These are phyloP conservation scores for Eucalyptus sp. DNA, from an alignment of 345 rosid genomes.

Conservation along the genomic window DNA sequence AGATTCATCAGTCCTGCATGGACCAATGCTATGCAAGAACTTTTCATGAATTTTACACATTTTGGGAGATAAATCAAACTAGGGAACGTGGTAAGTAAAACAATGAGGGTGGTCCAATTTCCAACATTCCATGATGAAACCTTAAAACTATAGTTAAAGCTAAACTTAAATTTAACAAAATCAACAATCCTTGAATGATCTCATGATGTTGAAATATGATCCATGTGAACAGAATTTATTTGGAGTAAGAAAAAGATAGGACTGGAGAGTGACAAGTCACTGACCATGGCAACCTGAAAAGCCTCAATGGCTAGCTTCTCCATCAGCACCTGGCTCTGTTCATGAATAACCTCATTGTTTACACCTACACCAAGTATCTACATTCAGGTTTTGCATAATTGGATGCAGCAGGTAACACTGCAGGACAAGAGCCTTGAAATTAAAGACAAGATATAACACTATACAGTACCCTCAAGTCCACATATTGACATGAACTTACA, in stretches of 20 bases:
- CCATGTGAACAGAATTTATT: background rate
- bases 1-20: background rate
- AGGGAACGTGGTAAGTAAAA: background rate
- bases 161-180: background rate
- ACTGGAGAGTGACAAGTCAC: background rate
- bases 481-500: background rate
- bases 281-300: conserved; percentile 61
- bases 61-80: background rate
- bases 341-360: conserved; percentile 47
- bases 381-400: background rate
- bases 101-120: background rate
- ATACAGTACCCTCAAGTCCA: background rate
- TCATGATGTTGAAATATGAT: background rate
- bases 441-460: background rate
- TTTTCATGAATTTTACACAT: background rate
- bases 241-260: background rate
- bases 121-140: background rate
- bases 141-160: background rate
- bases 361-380: conserved; percentile 18
- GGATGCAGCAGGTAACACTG: background rate
- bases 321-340: conserved; percentile 48
- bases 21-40: background rate
- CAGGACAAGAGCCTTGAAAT: background rate
- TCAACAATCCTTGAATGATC: background rate
- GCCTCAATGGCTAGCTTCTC: conserved; percentile 84